Conservation (phyloP, 176 grass and related monocot genomes). For the Metroxylon sagu region DNA sequence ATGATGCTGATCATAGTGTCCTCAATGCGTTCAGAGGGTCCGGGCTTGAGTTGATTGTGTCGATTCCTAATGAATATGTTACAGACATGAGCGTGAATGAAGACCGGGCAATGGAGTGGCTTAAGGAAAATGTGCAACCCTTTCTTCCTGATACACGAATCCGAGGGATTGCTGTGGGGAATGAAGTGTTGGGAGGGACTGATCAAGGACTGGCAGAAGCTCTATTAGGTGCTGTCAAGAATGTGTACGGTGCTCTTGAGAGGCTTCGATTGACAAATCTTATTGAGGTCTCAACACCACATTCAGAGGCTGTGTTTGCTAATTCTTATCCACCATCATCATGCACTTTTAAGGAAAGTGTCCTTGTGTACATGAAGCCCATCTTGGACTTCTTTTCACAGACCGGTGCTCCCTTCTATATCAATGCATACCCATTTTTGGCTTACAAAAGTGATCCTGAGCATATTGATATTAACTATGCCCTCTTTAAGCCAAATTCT, state of each 20-base stretch:
- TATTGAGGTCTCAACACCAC: conserved; percentile 72
- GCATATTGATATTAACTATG: conserved; percentile 88
- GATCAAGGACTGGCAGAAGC: conserved; percentile 56
- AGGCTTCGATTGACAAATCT: conserved; percentile 41
- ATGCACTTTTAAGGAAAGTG: conserved; percentile 65
- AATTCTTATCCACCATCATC: conserved; percentile 87
- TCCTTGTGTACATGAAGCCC: conserved; percentile 71
- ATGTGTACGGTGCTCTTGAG: conserved; percentile 70
- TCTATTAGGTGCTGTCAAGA: conserved; percentile 65
- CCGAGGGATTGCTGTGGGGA: conserved; percentile 74
- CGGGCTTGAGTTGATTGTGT: conserved; percentile 68
- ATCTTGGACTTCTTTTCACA: conserved; percentile 65
- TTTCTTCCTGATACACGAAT: conserved; percentile 62
- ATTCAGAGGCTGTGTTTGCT: conserved; percentile 77
- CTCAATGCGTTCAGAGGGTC: conserved; percentile 80
- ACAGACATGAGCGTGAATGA: conserved; percentile 71
- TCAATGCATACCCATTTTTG: conserved; percentile 94
- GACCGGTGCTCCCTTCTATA: conserved; percentile 62
- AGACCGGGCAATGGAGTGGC: conserved; percentile 54
- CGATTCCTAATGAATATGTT: conserved; percentile 43
- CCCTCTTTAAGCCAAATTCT: conserved; percentile 72
- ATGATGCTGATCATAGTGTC: conserved; percentile 59
- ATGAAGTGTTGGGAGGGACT: conserved; percentile 74
- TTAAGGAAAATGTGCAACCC: conserved; percentile 81
- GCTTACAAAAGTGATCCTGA: conserved; percentile 77